phyloP scores from a whole-genome alignment of 306 rosid species.

The Ammopiptanthus mongolicus region DNA sequence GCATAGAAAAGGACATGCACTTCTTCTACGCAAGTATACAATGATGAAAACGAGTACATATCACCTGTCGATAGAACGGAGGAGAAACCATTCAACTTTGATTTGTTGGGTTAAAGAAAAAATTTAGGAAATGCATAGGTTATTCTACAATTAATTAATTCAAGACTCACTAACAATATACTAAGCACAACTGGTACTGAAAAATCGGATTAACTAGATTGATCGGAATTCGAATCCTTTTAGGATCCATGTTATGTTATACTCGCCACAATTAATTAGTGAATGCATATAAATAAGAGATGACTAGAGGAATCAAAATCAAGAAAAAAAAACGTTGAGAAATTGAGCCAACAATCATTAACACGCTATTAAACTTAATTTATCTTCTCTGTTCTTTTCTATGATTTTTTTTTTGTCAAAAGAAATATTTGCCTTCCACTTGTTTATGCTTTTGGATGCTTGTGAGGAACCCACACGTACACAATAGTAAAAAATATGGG shows the following conservation, averaged over 20 bases:
- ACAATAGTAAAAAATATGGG: not conserved
- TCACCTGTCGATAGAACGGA: not conserved
- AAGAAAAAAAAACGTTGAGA: not conserved
- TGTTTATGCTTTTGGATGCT: constrained; percentile 4
- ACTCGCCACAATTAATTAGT: too few species aligned
- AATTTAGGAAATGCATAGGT: not conserved
- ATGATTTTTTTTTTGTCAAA: not conserved
- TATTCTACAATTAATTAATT: too few species aligned
- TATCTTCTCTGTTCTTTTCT: not conserved
- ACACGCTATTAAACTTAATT: not conserved
- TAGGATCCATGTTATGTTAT: too few species aligned
- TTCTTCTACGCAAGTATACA: not conserved
- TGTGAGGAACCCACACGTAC: constrained; percentile 9
- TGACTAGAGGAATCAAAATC: not conserved
- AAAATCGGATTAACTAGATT: too few species aligned
- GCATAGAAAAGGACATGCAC: constrained; percentile 5
- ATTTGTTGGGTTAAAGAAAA: not conserved
- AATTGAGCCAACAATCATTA: not conserved
- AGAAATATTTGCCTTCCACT: not conserved
- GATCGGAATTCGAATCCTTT: too few species aligned
- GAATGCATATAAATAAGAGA: not conserved
- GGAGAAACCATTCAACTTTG: not conserved
- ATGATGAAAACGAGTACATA: not conserved
- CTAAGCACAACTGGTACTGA: too few species aligned
- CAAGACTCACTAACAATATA: too few species aligned